phyloP scores from a whole-genome alignment of 2,329 filamentous ascomycete species.

The Boeremia exigua region DNA sequence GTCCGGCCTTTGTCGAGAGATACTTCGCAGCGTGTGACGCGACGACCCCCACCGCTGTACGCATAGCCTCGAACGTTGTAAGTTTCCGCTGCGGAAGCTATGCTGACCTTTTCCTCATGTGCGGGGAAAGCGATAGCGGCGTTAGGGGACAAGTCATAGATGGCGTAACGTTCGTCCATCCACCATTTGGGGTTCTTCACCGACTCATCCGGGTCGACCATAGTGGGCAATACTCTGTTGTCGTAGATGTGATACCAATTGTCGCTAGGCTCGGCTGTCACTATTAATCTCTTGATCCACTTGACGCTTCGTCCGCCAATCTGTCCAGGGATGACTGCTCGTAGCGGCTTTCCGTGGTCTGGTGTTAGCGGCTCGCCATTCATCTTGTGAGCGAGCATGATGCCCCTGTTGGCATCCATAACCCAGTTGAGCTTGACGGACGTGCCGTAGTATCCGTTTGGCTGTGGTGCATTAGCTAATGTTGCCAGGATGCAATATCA shows the following conservation, averaged over 20 bases:
- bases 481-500: neutral
- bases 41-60: conserved; percentile 84
- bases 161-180: conserved; percentile 89
- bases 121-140: conserved; percentile 81
- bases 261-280: conserved; percentile 80
- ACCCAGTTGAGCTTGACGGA: conserved; percentile 89
- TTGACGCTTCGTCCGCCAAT: conserved; percentile 93
- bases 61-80: conserved; percentile 83
- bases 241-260: conserved; percentile 98
- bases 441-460: conserved; percentile 88
- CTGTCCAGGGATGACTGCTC: conserved; percentile 85
- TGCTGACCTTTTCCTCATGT: conserved; percentile 71
- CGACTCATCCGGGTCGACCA: conserved; percentile 80
- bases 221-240: conserved; percentile 87
- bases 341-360: conserved; percentile 84
- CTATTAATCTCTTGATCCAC: conserved; percentile 82
- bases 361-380: conserved; percentile 81
- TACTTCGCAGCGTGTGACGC: conserved; percentile 81
- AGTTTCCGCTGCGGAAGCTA: conserved; percentile 55
- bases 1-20: conserved; percentile 82
- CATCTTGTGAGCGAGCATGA: conserved; percentile 90
- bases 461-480: conserved; percentile 51
- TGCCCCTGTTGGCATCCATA: conserved; percentile 79
- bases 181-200: conserved; percentile 77
- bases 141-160: conserved; percentile 90